Conservation (phyloP, 1,284 basidiomycete genomes). For the Apiotrichum montevideense region DNA sequence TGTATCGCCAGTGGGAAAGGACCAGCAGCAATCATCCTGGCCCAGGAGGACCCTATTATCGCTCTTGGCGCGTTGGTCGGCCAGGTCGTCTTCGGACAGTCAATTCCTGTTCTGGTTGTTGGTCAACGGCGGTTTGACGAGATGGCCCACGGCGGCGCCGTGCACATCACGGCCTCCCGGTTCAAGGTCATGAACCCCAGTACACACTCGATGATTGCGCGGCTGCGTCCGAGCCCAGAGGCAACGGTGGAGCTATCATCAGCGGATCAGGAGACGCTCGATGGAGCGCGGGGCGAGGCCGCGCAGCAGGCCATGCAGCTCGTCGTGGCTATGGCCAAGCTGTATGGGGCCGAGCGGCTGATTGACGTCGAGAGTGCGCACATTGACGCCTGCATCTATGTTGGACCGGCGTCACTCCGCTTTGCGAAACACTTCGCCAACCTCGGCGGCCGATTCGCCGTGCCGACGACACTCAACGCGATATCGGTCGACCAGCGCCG, state of each 20-base stretch:
- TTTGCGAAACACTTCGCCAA: constrained; percentile 8
- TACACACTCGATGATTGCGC: background rate
- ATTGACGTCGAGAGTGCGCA: constrained; percentile 1
- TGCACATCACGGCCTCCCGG: background rate
- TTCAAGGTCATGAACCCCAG: constrained; percentile 1
- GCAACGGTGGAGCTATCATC: background rate
- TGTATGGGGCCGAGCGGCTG: constrained; percentile 8
- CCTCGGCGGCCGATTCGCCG: constrained; percentile 6
- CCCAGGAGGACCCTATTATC: constrained; percentile 4
- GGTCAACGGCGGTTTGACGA: constrained; percentile 1
- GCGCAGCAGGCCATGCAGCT: constrained; percentile 5
- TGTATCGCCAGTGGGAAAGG: constrained; percentile 1
- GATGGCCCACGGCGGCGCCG: constrained; percentile 1
- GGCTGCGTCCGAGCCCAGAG: background rate
- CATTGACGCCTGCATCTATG: constrained; percentile 14
- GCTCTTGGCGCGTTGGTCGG: constrained; percentile 11
- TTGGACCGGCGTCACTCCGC: constrained; percentile 8
- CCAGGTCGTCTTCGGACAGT: background rate
- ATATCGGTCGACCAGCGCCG: constrained; percentile 2
- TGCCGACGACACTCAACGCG: constrained; percentile 12
- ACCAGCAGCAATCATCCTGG: constrained; percentile 2
- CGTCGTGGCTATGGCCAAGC: constrained; percentile 4
- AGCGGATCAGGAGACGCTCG: background rate
- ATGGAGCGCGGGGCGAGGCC: background rate
- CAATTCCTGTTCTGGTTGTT: constrained; percentile 2